Percentiles rank a stretch among this genome's conserved stretches.
phyloP scores from a whole-genome alignment of 2,329 filamentous ascomycete species.

The Bipolaris oryzae region DNA sequence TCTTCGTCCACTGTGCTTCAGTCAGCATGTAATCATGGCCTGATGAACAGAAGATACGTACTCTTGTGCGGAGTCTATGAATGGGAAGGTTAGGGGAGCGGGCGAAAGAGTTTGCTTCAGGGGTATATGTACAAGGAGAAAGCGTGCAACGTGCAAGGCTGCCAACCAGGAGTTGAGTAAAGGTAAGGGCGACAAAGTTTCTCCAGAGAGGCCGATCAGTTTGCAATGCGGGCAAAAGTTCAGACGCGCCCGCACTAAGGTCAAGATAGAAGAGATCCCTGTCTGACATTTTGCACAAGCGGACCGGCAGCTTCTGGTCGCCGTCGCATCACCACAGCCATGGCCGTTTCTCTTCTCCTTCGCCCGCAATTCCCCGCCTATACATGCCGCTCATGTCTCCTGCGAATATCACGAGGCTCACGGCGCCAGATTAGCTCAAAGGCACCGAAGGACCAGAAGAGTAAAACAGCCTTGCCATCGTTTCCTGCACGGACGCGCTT shows the following conservation, averaged over 20 bases:
- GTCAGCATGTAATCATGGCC: constrained; percentile 16
- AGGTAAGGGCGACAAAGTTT: constrained; percentile 18
- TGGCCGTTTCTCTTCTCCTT: constrained; percentile 30
- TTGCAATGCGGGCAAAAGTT: constrained; percentile 13
- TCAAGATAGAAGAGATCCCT: constrained; percentile 5
- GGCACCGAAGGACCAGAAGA: constrained; percentile 15
- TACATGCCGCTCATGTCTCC: constrained; percentile 40
- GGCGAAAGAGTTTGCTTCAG: background rate
- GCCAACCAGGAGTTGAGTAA: background rate
- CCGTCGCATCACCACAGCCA: constrained; percentile 16
- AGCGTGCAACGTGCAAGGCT: background rate
- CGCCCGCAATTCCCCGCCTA: constrained; percentile 32
- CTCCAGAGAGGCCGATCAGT: constrained; percentile 5
- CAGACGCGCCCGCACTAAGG: constrained; percentile 14
- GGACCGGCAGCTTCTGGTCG: constrained; percentile 1
- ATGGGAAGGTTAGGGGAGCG: background rate
- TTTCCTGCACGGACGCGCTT: constrained; percentile 73
- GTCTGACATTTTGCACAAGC: constrained; percentile 15
- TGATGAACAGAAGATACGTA: background rate
- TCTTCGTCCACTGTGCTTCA: constrained; percentile 52
- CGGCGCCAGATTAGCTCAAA: constrained; percentile 23
- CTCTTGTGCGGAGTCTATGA: constrained; percentile 1
- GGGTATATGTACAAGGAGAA: constrained; percentile 15
- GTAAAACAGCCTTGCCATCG: constrained; percentile 32
- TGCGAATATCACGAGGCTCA: constrained; percentile 25